phyloP scores from a whole-genome alignment of 2,329 filamentous ascomycete genomes.

The Mariannaea sp. region DNA sequence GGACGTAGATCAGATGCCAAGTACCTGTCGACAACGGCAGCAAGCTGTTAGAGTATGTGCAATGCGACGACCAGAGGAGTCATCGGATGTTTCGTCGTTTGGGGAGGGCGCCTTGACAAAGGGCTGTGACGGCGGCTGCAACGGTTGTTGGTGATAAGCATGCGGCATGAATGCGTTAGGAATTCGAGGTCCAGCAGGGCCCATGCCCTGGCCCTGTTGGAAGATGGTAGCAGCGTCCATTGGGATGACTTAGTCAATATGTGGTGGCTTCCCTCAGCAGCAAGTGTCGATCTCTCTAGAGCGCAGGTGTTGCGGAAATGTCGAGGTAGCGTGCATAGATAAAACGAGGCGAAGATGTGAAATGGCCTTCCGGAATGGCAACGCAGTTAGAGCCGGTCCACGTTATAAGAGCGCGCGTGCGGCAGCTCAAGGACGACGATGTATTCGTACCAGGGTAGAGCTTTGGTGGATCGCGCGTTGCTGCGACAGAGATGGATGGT shows the following conservation, averaged over 20 bases:
- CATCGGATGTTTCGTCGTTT: constrained; percentile 52
- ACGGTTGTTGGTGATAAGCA: constrained; percentile 34
- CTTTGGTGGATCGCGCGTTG: background rate
- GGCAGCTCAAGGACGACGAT: constrained; percentile 1
- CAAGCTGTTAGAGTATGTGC: constrained; percentile 82
- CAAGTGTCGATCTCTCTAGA: constrained; percentile 14
- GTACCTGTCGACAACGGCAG: constrained; percentile 77
- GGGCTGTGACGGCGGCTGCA: constrained; percentile 35
- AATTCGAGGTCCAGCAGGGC: constrained; percentile 48
- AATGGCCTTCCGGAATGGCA: constrained; percentile 6
- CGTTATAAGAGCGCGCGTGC: constrained; percentile 1
- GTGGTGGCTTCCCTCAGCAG: constrained; percentile 13
- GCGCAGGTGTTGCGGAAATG: constrained; percentile 15
- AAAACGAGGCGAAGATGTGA: background rate
- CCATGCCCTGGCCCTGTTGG: constrained; percentile 63
- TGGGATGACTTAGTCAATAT: constrained; percentile 18
- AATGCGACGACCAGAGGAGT: constrained; percentile 63
- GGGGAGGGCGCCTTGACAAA: constrained; percentile 38
- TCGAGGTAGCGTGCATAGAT: constrained; percentile 22
- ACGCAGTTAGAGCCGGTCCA: constrained; percentile 1
- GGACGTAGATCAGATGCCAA: constrained; percentile 36
- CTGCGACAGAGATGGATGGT: background rate
- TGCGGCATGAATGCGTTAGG: constrained; percentile 40
- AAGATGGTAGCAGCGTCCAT: constrained; percentile 67
- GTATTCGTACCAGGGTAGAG: background rate